A percentile compares a stretch with the other conserved stretches of the same genome.
phyloP scores from a whole-genome alignment of 1,284 basidiomycete species.

The Ceratobasidium sp. region DNA sequence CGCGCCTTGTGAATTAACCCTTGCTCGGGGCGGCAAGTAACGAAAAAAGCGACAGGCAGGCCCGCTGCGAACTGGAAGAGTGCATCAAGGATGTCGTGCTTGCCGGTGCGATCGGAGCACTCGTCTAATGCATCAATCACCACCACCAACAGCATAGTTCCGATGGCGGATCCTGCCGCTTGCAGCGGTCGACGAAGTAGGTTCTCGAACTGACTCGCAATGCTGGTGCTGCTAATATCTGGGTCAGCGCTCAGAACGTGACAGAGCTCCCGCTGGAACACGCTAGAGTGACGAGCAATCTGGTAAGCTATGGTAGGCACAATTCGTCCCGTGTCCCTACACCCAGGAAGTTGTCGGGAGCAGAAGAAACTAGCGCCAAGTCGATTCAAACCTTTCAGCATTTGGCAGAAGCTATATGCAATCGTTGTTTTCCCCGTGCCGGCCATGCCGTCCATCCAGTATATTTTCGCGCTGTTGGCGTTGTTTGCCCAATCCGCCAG shows the following conservation, averaged over 20 bases:
- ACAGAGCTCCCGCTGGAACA: slow-evolving; percentile 5
- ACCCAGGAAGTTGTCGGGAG: too few relatives aligned
- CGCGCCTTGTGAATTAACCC: too few relatives aligned
- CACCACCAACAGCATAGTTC: slow-evolving; percentile 40
- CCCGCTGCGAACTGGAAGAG: slow-evolving; percentile 22
- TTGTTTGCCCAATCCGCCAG: neutral
- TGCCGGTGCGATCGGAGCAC: slow-evolving; percentile 45
- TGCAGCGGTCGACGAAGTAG: slow-evolving; percentile 46
- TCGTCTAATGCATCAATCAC: slow-evolving; percentile 53
- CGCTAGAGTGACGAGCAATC: slow-evolving; percentile 47
- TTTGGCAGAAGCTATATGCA: neutral
- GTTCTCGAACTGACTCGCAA: slow-evolving; percentile 22
- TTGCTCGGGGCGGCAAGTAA: slow-evolving; percentile 51
- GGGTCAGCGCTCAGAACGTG: slow-evolving; percentile 5
- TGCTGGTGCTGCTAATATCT: neutral
- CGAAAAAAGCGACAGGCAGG: slow-evolving; percentile 49
- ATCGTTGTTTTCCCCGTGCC: neutral
- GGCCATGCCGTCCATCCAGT: slow-evolving; percentile 16
- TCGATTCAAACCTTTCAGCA: neutral
- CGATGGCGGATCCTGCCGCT: neutral
- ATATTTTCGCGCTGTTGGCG: slow-evolving; percentile 1
- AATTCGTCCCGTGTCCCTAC: slow-evolving; percentile 28
- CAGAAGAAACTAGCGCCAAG: neutral
- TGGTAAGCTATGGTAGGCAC: slow-evolving; percentile 54
- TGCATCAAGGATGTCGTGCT: neutral